phyloP scores from a whole-genome alignment of 2,329 filamentous ascomycete species.

The Trichoderma semiorbis region DNA sequence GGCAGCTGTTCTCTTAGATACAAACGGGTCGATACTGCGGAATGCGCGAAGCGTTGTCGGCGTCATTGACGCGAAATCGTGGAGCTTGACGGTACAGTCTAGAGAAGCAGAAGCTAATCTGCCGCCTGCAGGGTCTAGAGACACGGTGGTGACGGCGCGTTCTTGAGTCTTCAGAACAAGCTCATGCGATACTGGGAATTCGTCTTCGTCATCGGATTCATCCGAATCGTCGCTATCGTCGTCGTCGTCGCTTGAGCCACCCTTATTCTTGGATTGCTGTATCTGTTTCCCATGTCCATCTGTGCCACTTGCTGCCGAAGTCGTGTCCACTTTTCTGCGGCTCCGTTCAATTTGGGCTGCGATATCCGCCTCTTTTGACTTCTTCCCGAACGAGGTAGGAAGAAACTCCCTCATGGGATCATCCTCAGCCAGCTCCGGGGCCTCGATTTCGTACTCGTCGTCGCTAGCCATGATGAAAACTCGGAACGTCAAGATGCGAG shows the following conservation, averaged over 20 bases:
- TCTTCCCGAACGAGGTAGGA: slow-evolving; percentile 82
- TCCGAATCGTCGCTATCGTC: slow-evolving; percentile 49
- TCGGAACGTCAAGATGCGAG: slow-evolving; percentile 16
- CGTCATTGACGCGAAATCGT: slow-evolving; percentile 95
- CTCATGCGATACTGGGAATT: slow-evolving; percentile 90
- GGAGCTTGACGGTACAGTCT: slow-evolving; percentile 87
- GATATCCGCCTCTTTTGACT: slow-evolving; percentile 68
- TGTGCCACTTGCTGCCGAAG: slow-evolving; percentile 4
- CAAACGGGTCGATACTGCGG: slow-evolving; percentile 83
- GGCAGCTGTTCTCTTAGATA: slow-evolving; percentile 63
- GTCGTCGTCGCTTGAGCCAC: slow-evolving; percentile 40
- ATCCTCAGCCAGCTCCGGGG: slow-evolving; percentile 53
- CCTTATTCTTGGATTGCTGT: slow-evolving; percentile 24
- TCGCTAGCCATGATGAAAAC: slow-evolving; percentile 53
- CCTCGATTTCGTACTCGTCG: slow-evolving; percentile 57
- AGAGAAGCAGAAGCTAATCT: slow-evolving; percentile 86
- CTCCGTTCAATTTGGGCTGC: slow-evolving; percentile 77
- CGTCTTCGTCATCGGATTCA: slow-evolving; percentile 71
- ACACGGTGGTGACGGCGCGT: slow-evolving; percentile 76
- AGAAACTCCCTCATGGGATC: slow-evolving; percentile 74
- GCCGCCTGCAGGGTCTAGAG: slow-evolving; percentile 80
- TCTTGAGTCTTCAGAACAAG: slow-evolving; percentile 91
- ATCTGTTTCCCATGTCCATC: slow-evolving; percentile 19
- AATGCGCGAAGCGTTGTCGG: slow-evolving; percentile 92
- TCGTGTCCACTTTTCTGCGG: slow-evolving; percentile 50